Evolutionary conservation across 495 filamentous ascomycete genomes (phyloP).

Genomic region (Monascus purpureus): DNA sequence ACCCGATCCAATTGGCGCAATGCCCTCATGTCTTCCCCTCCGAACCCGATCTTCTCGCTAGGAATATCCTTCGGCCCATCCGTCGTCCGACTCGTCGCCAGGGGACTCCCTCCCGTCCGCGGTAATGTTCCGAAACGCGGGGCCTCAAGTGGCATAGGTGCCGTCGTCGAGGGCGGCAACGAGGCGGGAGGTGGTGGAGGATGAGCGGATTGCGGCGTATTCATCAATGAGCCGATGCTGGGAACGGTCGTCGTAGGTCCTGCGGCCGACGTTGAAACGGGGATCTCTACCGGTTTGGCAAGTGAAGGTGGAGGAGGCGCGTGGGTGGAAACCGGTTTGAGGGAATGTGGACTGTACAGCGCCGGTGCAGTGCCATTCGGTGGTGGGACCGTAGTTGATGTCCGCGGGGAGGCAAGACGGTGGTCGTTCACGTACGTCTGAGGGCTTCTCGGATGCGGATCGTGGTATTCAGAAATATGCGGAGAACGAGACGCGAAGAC

Average conservation of each 20-base stretch:
- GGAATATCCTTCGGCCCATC: conserved; percentile 49
- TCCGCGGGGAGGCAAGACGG: conserved; percentile 26
- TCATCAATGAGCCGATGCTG: conserved; percentile 38
- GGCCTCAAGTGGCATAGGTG: conserved; percentile 9
- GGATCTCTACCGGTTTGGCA: too few species aligned
- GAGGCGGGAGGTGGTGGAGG: conserved; percentile 28
- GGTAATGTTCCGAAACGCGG: conserved; percentile 4
- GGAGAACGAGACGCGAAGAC: conserved; percentile 22
- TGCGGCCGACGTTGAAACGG: too few species aligned
- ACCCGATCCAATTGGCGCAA: conserved; percentile 49
- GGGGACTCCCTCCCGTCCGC: conserved; percentile 1
- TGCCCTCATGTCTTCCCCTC: conserved; percentile 50
- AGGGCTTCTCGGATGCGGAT: background rate
- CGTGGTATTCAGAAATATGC: conserved; percentile 3
- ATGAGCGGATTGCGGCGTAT: too few species aligned
- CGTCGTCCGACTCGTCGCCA: conserved; percentile 6
- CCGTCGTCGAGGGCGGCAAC: conserved; percentile 20
- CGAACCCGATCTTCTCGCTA: conserved; percentile 46
- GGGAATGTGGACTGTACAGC: conserved; percentile 15
- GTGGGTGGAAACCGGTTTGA: conserved; percentile 19
- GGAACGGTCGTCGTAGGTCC: conserved; percentile 31
- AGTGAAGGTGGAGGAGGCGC: conserved; percentile 9
- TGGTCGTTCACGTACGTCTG: background rate
- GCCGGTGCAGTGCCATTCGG: conserved; percentile 11
- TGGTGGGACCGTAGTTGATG: too few species aligned